A percentile compares a stretch with the other conserved stretches of the same genome.
These are phyloP conservation scores for Amaranthus hypochondriacus DNA, from an alignment of 148 eudicot species.

Conservation along the genomic window DNA sequence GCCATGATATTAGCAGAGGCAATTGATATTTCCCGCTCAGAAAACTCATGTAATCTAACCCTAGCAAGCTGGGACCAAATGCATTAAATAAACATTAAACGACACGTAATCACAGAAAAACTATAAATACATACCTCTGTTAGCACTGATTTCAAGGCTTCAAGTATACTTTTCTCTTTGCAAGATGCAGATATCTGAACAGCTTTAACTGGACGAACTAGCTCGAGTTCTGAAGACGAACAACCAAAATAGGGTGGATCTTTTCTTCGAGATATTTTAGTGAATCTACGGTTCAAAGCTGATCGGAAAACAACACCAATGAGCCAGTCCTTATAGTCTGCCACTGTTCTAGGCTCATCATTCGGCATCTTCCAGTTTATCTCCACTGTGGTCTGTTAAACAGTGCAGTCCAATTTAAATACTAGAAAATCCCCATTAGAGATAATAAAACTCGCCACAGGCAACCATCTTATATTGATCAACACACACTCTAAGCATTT, in stretches of 20 bases:
- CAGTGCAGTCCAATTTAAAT: slow-evolving; percentile 16
- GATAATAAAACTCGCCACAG: neutral
- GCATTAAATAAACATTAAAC: slow-evolving; percentile 17
- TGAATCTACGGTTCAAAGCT: slow-evolving; percentile 76
- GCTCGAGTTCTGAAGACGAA: slow-evolving; percentile 53
- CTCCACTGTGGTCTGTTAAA: slow-evolving; percentile 70
- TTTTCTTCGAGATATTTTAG: slow-evolving; percentile 70
- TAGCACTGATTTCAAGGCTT: slow-evolving; percentile 60
- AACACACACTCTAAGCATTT: neutral
- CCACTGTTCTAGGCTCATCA: slow-evolving; percentile 58
- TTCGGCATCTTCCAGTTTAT: slow-evolving; percentile 78
- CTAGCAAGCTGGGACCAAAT: slow-evolving; percentile 55
- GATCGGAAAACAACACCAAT: slow-evolving; percentile 68
- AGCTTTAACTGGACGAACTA: slow-evolving; percentile 62
- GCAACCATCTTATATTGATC: neutral
- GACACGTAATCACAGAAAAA: neutral
- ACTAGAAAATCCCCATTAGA: neutral
- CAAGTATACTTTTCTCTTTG: slow-evolving; percentile 59
- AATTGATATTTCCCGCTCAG: slow-evolving; percentile 71
- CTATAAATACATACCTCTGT: slow-evolving; percentile 47
- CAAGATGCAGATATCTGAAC: slow-evolving; percentile 70
- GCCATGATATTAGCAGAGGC: slow-evolving; percentile 60
- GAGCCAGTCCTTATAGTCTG: slow-evolving; percentile 65
- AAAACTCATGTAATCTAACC: slow-evolving; percentile 59
- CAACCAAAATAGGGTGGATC: slow-evolving; percentile 78